Base-by-base conservation (phyloP, 2,329 filamentous ascomycete species). In the Clonostachys chloroleuca region DNA sequence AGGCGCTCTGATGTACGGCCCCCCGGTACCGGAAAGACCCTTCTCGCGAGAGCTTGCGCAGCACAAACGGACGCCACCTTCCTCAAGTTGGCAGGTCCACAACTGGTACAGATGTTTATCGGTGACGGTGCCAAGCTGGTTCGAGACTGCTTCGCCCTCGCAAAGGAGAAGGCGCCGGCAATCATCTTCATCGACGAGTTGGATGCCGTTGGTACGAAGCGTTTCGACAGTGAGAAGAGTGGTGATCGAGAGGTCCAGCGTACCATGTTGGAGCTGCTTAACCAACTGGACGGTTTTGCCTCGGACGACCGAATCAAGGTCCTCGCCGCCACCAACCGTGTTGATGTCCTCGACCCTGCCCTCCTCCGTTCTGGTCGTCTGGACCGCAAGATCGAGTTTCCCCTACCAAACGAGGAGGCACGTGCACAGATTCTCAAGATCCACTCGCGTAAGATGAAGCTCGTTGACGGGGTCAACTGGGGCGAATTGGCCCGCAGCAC, bases 141-240 rank as follows among this genome's bases (percentile, higher is more conserved):
- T 40, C 88, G 94, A 49, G 94, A 99, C 73, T 95, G 90, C 71
- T 99, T 99, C 65, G 94, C 94, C 3, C 77, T 99, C 13, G 94
- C 94, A 46, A 99, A 99, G 69, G 94, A 99, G 71, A 99, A 99
- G 77, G 94, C 94, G 0, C 95, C 94, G 1, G 91, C 94, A 49
- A 99, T 99, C 68, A 99, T 99, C 69, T 99, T 99, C 77, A 97
- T 99, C 60, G 94, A 99, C 72, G 94, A 99, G 71, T 75, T 99
- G 53, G 94, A 99, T 65, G 94, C 94, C 49, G 87, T 99, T n/a
- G 94, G 94, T 56, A 97, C 92, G 46, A 97, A 97, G 74, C 92
- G 94, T 63, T 99, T 99, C 74, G 94, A 99, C 68, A 95, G 89
- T 56, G 92, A 97, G 66, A 99, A 97, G 79, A 94, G 88, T 51